Base-by-base conservation (phyloP, 108 stramenopile species). In the Cyclotella sp. region DNA sequence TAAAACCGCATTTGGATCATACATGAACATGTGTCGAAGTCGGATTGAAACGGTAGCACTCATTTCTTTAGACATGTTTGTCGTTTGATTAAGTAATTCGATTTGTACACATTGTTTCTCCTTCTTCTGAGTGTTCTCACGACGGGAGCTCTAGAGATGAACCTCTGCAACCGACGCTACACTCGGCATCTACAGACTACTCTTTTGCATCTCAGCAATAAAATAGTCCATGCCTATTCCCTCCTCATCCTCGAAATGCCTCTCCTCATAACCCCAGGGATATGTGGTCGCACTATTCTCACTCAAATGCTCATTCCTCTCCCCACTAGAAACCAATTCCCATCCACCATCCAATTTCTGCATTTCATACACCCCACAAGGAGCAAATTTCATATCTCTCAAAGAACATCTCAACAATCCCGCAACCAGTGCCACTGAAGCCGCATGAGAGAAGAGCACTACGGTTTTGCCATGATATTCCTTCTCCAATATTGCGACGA, bases 181-280 rank as follows among this genome's bases (percentile, higher is more conserved):
- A 22, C 2, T 27, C 49, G 9, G 24, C 14, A 1, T 30, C 55
- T 57, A 75, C 41, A 75, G 64, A 59, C 40, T 45, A 29, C 55
- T 66, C 64, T 51, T 43, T 40, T 26, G 41, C 14, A 9, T 44
- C 26, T n/a, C 40, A 14, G 19, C 18, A 43, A 81, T 70, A 69
- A 77, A 81, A 63, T 77, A 81, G 47, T 81, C 81, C 76, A 81
- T 47, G 39, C 65, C 81, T 10, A 81, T 66, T 42, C 76, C 81
- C 52, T 77, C 76, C 1, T 52, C 52, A 41, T 75, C 69, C n/a
- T 40, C 26, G 49, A 81, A 81, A 61, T 81, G 70, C 46, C 49
- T 58, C 42, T 59, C 63, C 28, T 39, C 40, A 64, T 73, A 83
- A 0, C 82, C 82, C 81, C 81, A 81, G 0, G 81, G 81, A 66